Conservation (phyloP, 768 basidiomycete species). For the Mycena leptocephala region DNA sequence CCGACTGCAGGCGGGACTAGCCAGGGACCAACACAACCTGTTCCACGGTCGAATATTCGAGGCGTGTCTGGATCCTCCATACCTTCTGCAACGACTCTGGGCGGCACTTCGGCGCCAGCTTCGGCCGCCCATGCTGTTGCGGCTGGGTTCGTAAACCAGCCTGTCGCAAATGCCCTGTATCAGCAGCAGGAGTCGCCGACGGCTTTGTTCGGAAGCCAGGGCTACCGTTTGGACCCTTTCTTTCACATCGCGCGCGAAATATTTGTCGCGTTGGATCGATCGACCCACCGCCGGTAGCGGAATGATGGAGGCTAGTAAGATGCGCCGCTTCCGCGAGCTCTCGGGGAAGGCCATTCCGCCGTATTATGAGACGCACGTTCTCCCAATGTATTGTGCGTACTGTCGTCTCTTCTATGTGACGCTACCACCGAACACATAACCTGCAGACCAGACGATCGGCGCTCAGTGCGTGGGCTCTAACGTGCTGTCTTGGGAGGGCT, state of each 20-base stretch:
- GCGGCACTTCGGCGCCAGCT: constrained; percentile 16
- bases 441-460: constrained; percentile 30
- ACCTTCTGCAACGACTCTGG: background rate
- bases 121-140: background rate
- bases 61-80: constrained; percentile 9
- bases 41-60: constrained; percentile 9
- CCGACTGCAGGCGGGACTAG: background rate
- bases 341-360: constrained; percentile 26
- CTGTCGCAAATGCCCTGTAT: background rate
- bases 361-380: constrained; percentile 33
- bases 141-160: background rate
- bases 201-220: constrained; percentile 34
- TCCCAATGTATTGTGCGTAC: constrained; percentile 34
- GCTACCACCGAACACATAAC: background rate
- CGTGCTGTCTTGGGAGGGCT: constrained; percentile 36
- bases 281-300: constrained; percentile 25
- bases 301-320: constrained; percentile 34
- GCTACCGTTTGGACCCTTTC: constrained; percentile 26
- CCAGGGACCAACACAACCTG: background rate
- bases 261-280: constrained; percentile 29
- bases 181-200: constrained; percentile 32
- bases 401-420: background rate
- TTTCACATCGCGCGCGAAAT: constrained; percentile 30
- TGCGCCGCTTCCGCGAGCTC: constrained; percentile 28
- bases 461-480: constrained; percentile 30